Percentiles rank a stretch among this genome's conserved stretches.
Conservation (phyloP, 2,329 filamentous ascomycete species). For the Microdochium paspali region DNA sequence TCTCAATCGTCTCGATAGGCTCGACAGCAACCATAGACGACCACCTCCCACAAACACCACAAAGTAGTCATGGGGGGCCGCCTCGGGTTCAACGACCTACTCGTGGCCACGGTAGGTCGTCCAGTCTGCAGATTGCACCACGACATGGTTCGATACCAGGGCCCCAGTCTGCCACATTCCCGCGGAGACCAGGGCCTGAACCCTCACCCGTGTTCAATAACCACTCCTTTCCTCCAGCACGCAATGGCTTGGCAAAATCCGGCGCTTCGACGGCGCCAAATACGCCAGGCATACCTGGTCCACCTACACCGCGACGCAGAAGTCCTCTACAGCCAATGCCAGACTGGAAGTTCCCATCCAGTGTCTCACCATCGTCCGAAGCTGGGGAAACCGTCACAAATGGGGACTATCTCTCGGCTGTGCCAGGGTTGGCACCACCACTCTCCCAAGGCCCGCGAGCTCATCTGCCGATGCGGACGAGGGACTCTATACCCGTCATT, state of each 20-base stretch:
- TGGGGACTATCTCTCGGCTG: constrained; percentile 29
- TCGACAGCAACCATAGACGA: constrained; percentile 39
- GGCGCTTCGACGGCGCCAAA: constrained; percentile 33
- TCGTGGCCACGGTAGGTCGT: constrained; percentile 65
- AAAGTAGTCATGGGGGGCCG: constrained; percentile 28
- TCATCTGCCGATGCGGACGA: constrained; percentile 27
- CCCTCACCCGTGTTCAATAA: constrained; percentile 42
- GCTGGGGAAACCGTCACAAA: constrained; percentile 14
- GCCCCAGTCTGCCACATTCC: constrained; percentile 28
- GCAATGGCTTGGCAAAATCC: constrained; percentile 28
- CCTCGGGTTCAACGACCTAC: constrained; percentile 37
- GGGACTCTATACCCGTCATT: constrained; percentile 37
- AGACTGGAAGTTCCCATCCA: constrained; percentile 48
- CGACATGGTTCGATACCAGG: constrained; percentile 29
- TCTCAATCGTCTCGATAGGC: constrained; percentile 75
- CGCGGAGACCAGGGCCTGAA: constrained; percentile 26
- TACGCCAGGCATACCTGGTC: constrained; percentile 27
- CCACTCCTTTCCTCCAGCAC: constrained; percentile 42
- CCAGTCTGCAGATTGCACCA: constrained; percentile 69
- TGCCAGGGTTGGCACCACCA: constrained; percentile 19
- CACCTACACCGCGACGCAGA: constrained; percentile 24
- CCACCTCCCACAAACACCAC: constrained; percentile 20
- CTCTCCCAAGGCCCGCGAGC: constrained; percentile 4
- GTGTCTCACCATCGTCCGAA: constrained; percentile 29
- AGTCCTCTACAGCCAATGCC: constrained; percentile 34